These are phyloP conservation scores for Paracorniculantispora psalliotae DNA, from an alignment of 2,329 filamentous ascomycete genomes.

Conservation along the genomic window DNA sequence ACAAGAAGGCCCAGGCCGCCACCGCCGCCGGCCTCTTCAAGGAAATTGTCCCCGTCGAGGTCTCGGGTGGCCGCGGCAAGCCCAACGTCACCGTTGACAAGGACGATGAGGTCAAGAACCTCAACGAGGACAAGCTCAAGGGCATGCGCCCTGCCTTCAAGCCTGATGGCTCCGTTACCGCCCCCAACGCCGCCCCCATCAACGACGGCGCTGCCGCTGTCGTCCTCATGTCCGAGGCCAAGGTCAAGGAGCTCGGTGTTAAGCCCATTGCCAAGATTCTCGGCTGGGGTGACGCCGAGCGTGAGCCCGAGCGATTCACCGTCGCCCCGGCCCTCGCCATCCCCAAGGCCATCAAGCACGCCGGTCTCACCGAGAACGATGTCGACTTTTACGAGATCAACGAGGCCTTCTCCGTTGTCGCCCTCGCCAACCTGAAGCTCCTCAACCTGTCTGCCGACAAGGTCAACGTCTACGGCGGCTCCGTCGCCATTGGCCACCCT, in stretches of 20 bases:
- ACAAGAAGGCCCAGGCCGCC: conserved; percentile 87
- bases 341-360: conserved; percentile 95
- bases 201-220: conserved; percentile 92
- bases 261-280: conserved; percentile 95
- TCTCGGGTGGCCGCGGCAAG: conserved; percentile 86
- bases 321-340: conserved; percentile 89
- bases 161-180: conserved; percentile 83
- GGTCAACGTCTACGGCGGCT: conserved; percentile 92
- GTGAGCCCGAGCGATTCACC: conserved; percentile 91
- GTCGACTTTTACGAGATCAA: conserved; percentile 98
- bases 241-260: conserved; percentile 84
- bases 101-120: conserved; percentile 96
- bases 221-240: conserved; percentile 89
- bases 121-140: conserved; percentile 78
- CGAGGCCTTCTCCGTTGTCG: conserved; percentile 96
- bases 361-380: conserved; percentile 68
- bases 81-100: conserved; percentile 72
- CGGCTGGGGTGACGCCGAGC: conserved; percentile 92
- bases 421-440: conserved; percentile 92
- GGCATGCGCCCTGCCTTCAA: conserved; percentile 80
- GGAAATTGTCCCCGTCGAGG: conserved; percentile 87
- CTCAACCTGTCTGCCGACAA: conserved; percentile 74
- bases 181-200: conserved; percentile 92
- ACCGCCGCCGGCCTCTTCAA: conserved; percentile 76
- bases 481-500: conserved; percentile 92